Percentiles rank a stretch among this genome's conserved stretches.
These are phyloP conservation scores for Moesziomyces antarcticus DNA, from an alignment of 1,284 basidiomycete genomes.

Conservation along the genomic window DNA sequence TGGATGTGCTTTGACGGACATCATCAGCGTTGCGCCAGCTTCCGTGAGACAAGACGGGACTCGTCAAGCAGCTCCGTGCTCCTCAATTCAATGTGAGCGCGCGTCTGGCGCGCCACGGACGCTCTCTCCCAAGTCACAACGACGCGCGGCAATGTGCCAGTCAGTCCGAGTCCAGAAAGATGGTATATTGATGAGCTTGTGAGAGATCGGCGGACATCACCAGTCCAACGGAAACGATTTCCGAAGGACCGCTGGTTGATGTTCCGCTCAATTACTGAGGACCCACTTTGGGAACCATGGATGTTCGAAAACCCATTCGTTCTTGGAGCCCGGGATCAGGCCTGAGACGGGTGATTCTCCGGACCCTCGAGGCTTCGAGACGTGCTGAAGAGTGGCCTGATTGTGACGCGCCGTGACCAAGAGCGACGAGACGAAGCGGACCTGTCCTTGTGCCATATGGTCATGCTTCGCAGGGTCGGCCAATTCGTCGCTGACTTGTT, in stretches of 20 bases:
- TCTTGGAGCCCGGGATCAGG: not conserved
- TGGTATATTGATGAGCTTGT: constrained; percentile 3
- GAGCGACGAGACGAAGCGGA: constrained; percentile 12
- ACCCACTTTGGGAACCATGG: constrained; percentile 38
- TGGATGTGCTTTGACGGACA: too few relatives aligned
- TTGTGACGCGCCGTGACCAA: constrained; percentile 25
- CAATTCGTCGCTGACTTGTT: constrained; percentile 6
- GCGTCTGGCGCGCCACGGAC: too few relatives aligned
- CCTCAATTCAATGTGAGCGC: too few relatives aligned
- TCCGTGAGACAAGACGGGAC: too few relatives aligned
- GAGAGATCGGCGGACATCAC: not conserved
- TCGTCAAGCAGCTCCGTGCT: too few relatives aligned
- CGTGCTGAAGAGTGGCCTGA: not conserved
- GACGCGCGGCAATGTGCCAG: too few relatives aligned
- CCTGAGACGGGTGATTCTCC: not conserved
- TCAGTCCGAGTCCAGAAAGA: too few relatives aligned
- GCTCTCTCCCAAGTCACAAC: too few relatives aligned
- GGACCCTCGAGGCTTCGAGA: not conserved
- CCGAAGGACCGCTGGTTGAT: too few relatives aligned
- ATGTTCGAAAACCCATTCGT: constrained; percentile 19
- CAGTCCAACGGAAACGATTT: too few relatives aligned
- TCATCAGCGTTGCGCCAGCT: too few relatives aligned
- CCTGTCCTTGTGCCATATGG: constrained; percentile 9
- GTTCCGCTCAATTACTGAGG: not conserved
- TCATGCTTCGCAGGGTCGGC: constrained; percentile 4